phyloP scores from a whole-genome alignment of 345 rosid species.

The Eucalyptus tenuipes region DNA sequence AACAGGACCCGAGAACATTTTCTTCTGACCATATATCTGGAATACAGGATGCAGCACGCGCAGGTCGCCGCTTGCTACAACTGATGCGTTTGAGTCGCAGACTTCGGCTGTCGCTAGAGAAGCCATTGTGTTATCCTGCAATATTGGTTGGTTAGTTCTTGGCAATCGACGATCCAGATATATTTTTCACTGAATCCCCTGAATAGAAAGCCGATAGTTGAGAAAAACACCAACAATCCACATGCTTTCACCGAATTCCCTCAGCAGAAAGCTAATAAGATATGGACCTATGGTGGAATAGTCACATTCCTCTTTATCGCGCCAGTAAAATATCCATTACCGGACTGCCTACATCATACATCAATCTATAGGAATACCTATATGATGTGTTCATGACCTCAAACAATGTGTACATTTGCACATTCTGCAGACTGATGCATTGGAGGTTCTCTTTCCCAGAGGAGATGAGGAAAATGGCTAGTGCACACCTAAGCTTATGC shows the following conservation, averaged over 20 bases:
- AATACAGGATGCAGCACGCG: slow-evolving; percentile 60
- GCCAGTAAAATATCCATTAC: not conserved
- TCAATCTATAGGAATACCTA: not conserved
- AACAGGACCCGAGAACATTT: slow-evolving; percentile 60
- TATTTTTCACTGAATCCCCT: not conserved
- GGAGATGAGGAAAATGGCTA: not conserved
- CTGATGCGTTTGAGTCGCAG: slow-evolving; percentile 59
- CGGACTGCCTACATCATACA: not conserved
- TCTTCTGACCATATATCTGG: slow-evolving; percentile 61
- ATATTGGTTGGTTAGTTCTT: not conserved
- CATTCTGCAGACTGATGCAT: not conserved
- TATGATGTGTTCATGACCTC: not conserved
- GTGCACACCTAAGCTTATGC: not conserved
- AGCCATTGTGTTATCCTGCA: slow-evolving; percentile 26
- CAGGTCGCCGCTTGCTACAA: slow-evolving; percentile 49
- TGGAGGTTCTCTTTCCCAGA: not conserved
- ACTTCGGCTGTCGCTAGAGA: slow-evolving; percentile 71
- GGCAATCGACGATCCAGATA: not conserved
- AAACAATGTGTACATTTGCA: not conserved
- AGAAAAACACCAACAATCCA: not conserved
- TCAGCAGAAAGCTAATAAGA: not conserved
- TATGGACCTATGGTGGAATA: not conserved
- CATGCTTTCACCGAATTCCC: not conserved
- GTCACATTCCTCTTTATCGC: not conserved
- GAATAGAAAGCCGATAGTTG: not conserved